phyloP scores from a whole-genome alignment of 75 land plant species.

The Pinus tabuliformis region DNA sequence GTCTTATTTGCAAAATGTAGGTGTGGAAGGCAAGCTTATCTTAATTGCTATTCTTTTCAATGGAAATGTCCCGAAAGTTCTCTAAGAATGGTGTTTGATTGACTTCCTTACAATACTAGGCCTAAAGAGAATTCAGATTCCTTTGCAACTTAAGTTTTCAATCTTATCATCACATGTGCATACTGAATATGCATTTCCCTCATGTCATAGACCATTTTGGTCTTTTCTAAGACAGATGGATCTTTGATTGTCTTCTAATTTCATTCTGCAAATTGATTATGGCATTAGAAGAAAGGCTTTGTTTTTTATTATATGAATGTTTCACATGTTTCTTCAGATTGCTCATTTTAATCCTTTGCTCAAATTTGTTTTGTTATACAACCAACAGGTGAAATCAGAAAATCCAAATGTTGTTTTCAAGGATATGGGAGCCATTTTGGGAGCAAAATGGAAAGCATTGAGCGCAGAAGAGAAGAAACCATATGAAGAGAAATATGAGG shows the following conservation, averaged over 20 bases:
- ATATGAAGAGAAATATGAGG: slow-evolving; percentile 73
- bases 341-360: neutral
- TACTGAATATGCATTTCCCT: too few relatives aligned
- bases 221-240: neutral
- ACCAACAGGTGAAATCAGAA: slow-evolving; percentile 56
- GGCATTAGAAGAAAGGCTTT: too few relatives aligned
- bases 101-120: too few relatives aligned
- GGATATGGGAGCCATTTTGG: slow-evolving; percentile 65
- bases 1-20: neutral
- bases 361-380: neutral
- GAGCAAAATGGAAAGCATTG: slow-evolving; percentile 78
- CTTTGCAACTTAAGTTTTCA: too few relatives aligned
- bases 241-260: neutral
- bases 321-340: neutral
- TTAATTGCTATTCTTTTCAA: too few relatives aligned
- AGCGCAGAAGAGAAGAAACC: slow-evolving; percentile 83
- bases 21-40: too few relatives aligned
- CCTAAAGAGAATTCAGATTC: too few relatives aligned
- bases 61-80: too few relatives aligned
- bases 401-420: slow-evolving; percentile 67
- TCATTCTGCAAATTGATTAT: too few relatives aligned
- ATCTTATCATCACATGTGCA: too few relatives aligned
- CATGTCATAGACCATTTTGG: neutral
- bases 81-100: too few relatives aligned
- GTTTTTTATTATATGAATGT: neutral